These are phyloP conservation scores for Coemansia sp. DNA, from an alignment of 192 early-diverging fungal species.

Conservation along the genomic window DNA sequence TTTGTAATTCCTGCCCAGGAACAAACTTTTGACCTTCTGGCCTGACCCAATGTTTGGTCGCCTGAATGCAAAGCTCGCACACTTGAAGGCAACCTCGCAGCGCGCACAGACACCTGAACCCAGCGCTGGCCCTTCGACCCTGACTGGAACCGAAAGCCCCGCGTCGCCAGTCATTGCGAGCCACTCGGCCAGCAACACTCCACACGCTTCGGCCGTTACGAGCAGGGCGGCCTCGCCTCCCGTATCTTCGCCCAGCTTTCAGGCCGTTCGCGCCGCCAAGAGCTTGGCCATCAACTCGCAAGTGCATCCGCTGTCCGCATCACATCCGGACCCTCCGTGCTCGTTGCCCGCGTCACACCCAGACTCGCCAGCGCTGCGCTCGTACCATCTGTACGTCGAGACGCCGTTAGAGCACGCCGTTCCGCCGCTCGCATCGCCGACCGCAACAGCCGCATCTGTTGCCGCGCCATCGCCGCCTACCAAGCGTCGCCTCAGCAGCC, in stretches of 20 bases:
- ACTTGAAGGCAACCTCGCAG: conserved; percentile 48
- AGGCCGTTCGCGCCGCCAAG: conserved; percentile 42
- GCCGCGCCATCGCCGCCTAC: conserved; percentile 8
- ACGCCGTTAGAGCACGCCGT: conserved; percentile 40
- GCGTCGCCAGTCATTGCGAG: conserved; percentile 18
- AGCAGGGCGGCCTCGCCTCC: conserved; percentile 44
- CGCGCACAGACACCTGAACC: conserved; percentile 33
- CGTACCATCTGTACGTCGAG: conserved; percentile 51
- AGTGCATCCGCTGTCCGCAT: not conserved
- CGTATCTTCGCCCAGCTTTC: conserved; percentile 25
- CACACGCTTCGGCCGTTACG: conserved; percentile 11
- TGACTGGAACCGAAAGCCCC: conserved; percentile 12
- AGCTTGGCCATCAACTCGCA: conserved; percentile 19
- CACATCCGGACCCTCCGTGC: too few species aligned
- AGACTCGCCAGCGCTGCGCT: conserved; percentile 29
- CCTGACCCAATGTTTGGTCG: conserved; percentile 50
- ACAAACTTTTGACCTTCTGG: too few species aligned
- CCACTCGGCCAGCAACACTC: conserved; percentile 8
- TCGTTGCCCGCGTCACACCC: conserved; percentile 5
- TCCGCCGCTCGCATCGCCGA: conserved; percentile 24
- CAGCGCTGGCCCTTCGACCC: conserved; percentile 34
- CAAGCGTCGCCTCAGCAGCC: conserved; percentile 52
- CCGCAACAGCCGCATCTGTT: not conserved
- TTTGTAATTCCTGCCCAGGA: not conserved
- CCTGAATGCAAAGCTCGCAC: conserved; percentile 55